Evolutionary conservation across 148 eudicot genomes (phyloP).

Genomic region (Rhododendron vialii): DNA sequence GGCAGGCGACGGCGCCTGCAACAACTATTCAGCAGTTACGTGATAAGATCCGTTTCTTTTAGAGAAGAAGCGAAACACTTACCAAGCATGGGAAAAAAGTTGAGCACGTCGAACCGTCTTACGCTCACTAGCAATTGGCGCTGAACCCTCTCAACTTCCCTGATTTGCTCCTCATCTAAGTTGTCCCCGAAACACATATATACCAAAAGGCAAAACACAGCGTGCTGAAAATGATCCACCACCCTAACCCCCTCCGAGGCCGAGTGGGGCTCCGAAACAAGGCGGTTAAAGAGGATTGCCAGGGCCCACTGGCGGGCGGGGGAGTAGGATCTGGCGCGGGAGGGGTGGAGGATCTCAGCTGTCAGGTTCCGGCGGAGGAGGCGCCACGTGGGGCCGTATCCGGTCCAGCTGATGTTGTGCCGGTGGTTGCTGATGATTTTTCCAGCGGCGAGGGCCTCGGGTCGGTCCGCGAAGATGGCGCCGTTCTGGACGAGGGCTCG

Average conservation of each 20-base stretch:
- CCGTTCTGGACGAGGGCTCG: constrained; percentile 53
- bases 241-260: constrained; percentile 26
- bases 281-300: too few relatives aligned
- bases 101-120: constrained; percentile 32
- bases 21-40: too few relatives aligned
- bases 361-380: constrained; percentile 58
- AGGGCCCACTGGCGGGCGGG: constrained; percentile 43
- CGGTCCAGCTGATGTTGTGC: constrained; percentile 3
- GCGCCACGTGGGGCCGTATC: constrained; percentile 50
- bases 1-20: too few relatives aligned
- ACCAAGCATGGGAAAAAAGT: constrained; percentile 36
- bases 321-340: constrained; percentile 40
- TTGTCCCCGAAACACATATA: constrained; percentile 66
- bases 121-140: constrained; percentile 18
- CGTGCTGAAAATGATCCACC: constrained; percentile 53
- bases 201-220: constrained; percentile 55
- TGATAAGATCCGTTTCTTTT: too few relatives aligned
- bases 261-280: too few relatives aligned
- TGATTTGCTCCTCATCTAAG: constrained; percentile 39
- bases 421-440: constrained; percentile 3
- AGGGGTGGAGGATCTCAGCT: constrained; percentile 55
- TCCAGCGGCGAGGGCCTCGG: constrained; percentile 12
- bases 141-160: constrained; percentile 32
- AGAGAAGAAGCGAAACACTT: too few relatives aligned
- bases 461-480: constrained; percentile 62